Evolutionary conservation across 306 rosid genomes (phyloP), one percentile per base, ranked within the genome.

Genomic region (Castanea sativa): DNA sequence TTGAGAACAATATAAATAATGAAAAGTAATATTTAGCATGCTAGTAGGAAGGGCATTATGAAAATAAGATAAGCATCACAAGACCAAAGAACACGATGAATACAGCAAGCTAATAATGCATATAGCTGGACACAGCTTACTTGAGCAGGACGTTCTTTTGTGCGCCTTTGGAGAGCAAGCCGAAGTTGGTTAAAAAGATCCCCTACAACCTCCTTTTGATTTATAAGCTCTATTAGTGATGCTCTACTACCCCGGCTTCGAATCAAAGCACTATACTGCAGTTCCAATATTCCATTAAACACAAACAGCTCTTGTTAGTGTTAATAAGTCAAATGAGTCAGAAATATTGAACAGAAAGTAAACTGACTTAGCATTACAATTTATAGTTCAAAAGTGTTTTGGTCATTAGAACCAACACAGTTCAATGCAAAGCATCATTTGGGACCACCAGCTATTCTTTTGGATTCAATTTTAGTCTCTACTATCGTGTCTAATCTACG

Each of bases 151-250:
- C 99, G 96, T 30, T 78, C 92, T 71, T 83, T 82, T 69, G 69
- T 79, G 55, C 97, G 94, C 87, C 99, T 95, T 74, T 95, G 99
- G 55, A 86, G 77, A 65, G 99, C 99, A 55, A 95, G 93, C 74
- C 99, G 97, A 76, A 93, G 96, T 86, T 95, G 99, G 85, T 95
- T 93, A 76, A 95, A 95, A 79, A 90, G 97, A 88, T 95, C 98
- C 56, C 98, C 99, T 45, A 91, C 88, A 19, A 85, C 88, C 86
- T 95, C 98, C 90, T 95, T 95, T 79, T 95, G 97, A 90, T 93
- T 95, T 76, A 93, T 78, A 76, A 95, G 98, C 83, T 95, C 98
- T 80, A 93, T 84, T 63, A 93, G 76, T 68, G 92, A 83, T 73
- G 83, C 92, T 88, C 99, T 89, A 85, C 84, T 82, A 72, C 76